Base-by-base conservation (phyloP, 1,139 yeast genomes). In the Yamadazyma aaseri region DNA sequence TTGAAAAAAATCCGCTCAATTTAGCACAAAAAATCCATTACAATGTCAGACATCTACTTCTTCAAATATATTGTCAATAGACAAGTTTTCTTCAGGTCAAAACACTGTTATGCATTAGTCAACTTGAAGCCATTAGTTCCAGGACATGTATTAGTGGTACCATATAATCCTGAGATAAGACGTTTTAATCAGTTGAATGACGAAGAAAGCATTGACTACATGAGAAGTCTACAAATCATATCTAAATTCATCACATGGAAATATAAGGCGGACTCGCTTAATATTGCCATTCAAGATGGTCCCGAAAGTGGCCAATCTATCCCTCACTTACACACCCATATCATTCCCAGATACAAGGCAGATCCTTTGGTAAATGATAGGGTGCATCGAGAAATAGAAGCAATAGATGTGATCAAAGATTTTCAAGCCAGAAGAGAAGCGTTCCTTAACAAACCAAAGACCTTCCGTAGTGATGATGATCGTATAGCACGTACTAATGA, bases 211-310 rank as follows among this genome's bases (percentile, higher is more conserved):
- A 56, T 65, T 3, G 98, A 92, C 55, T 86, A 82, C 53, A 87
- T 87, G 73, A 59, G 61, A 26, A 77, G 95, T 0, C 65, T 92
- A n/a, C 96, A 86, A 46, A 53, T 73, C 33, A 70, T 92, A 1
- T 81, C 87, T 41, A 60, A 63, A 37, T 83, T 86, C 44, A 79
- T 92, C 18, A 79, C 72, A 44, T 53, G 68, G 39, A 63, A 71
- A 11, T 89, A 82, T 55, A 70, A 79, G 29, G 95, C 96, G 1
- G 95, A 89, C 47, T 67, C 95, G 1, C 57, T 87, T 40, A 92
- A 92, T 53, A 73, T 92, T 20, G 89, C 97, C 11, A 86, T 92
- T 38, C 98, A 92, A 55, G 98, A 92, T 55, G 98, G 98, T 0
- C 86, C 92, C 0, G 87, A 86, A 35, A 92, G 97, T 2, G 98